Evolutionary conservation across 2,329 filamentous ascomycete species (phyloP).

Genomic region (Cladosporium phlei): DNA sequence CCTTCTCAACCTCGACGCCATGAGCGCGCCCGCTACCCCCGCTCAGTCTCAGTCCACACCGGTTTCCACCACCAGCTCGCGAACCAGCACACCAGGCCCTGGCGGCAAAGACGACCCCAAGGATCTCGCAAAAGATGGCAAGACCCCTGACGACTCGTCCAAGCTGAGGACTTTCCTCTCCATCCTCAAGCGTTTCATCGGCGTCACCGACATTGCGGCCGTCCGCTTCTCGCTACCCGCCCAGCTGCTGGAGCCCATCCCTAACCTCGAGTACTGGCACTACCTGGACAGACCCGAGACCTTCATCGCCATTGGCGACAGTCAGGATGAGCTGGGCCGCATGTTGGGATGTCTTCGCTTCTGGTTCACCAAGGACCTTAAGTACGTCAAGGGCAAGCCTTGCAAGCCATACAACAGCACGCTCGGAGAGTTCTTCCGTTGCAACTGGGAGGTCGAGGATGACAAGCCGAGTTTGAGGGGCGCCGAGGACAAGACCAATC

Average conservation of each 20-base stretch:
- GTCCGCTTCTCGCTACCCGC: slow-evolving; percentile 95
- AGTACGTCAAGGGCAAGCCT: slow-evolving; percentile 97
- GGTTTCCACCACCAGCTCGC: slow-evolving; percentile 17
- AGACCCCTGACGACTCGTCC: slow-evolving; percentile 69
- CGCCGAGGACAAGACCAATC: slow-evolving; percentile 27
- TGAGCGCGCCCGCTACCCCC: slow-evolving; percentile 13
- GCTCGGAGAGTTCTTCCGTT: slow-evolving; percentile 95
- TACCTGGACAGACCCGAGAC: slow-evolving; percentile 94
- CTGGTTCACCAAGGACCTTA: slow-evolving; percentile 98
- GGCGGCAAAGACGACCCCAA: slow-evolving; percentile 10
- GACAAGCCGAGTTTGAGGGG: slow-evolving; percentile 56
- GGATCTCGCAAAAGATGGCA: slow-evolving; percentile 23
- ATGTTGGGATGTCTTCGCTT: slow-evolving; percentile 94
- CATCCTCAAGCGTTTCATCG: slow-evolving; percentile 90
- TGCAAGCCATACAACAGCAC: slow-evolving; percentile 99
- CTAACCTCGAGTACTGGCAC: slow-evolving; percentile 98
- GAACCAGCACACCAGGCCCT: slow-evolving; percentile 20
- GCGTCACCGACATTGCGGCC: slow-evolving; percentile 88
- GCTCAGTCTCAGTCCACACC: slow-evolving; percentile 15
- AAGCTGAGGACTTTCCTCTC: slow-evolving; percentile 85
- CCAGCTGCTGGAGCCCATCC: slow-evolving; percentile 90
- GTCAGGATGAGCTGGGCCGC: slow-evolving; percentile 83
- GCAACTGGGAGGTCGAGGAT: slow-evolving; percentile 91
- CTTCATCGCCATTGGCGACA: slow-evolving; percentile 79
- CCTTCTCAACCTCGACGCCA: background rate